Evolutionary conservation across 371 early-diverging fungal species (phyloP).

Genomic region (Actinomucor elegans): DNA sequence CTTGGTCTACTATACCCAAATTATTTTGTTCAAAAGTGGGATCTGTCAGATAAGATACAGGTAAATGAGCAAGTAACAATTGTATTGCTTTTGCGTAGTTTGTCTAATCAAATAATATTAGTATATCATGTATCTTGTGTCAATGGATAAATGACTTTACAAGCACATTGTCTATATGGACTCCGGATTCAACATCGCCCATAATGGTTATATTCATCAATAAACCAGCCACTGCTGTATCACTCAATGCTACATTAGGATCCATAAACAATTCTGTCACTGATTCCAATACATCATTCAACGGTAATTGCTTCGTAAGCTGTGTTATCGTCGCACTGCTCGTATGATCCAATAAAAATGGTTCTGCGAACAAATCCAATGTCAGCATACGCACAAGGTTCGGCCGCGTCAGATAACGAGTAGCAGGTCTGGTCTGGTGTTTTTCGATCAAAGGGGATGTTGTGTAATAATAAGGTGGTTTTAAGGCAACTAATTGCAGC

Average conservation of each 20-base stretch:
- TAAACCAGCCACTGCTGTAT: constrained; percentile 21
- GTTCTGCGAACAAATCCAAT: constrained; percentile 11
- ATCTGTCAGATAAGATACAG: constrained; percentile 30
- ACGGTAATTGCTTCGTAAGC: constrained; percentile 4
- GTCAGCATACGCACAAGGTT: neutral
- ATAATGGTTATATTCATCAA: constrained; percentile 36
- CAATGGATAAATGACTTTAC: no score
- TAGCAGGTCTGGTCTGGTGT: neutral
- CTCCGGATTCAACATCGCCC: constrained; percentile 17
- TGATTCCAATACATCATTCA: constrained; percentile 12
- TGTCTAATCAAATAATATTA: constrained; percentile 5
- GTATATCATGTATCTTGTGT: no score
- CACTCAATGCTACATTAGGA: constrained; percentile 1
- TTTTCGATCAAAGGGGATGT: constrained; percentile 3
- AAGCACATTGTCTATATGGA: constrained; percentile 9
- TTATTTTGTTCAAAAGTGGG: neutral
- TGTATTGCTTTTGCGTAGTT: constrained; percentile 28
- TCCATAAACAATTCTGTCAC: neutral
- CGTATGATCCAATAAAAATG: constrained; percentile 26
- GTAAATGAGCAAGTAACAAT: constrained; percentile 18
- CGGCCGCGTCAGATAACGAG: constrained; percentile 8
- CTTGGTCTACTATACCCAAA: neutral
- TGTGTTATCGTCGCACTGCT: neutral
- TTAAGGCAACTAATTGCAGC: constrained; percentile 1
- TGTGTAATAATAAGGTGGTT: constrained; percentile 14